These are phyloP conservation scores for Cenchrus purpureus DNA, from an alignment of 176 grass and related monocot species.

Conservation along the genomic window DNA sequence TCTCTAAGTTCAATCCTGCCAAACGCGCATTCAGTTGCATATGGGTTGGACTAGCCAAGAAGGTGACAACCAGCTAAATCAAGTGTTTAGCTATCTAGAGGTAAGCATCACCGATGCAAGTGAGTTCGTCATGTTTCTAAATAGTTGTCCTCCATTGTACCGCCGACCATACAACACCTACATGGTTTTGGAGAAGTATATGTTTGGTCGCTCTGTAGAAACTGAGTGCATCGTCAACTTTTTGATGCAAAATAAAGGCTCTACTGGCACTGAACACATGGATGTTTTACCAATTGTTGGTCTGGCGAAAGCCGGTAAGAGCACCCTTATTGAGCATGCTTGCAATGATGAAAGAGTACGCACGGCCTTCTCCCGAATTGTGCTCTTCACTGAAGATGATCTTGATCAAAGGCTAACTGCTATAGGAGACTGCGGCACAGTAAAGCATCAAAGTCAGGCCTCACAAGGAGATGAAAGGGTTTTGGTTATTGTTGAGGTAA, in stretches of 20 bases:
- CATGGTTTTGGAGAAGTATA: neutral
- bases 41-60: too few species aligned
- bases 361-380: neutral
- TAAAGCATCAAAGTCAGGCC: neutral
- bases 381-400: neutral
- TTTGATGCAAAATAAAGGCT: neutral
- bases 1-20: conserved; percentile 9
- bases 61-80: neutral
- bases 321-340: conserved; percentile 23
- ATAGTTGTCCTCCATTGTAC: neutral
- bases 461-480: neutral
- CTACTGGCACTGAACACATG: neutral
- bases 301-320: conserved; percentile 1
- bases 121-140: neutral
- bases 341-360: conserved; percentile 28
- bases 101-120: neutral
- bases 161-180: neutral
- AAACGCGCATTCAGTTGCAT: neutral
- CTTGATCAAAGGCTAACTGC: neutral
- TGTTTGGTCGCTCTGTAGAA: conserved; percentile 2
- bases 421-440: neutral
- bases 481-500: neutral
- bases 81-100: neutral
- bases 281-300: conserved; percentile 35
- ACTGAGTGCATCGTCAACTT: neutral